Base-by-base conservation (phyloP, 208 protist species). In the Leishmania turanica region DNA sequence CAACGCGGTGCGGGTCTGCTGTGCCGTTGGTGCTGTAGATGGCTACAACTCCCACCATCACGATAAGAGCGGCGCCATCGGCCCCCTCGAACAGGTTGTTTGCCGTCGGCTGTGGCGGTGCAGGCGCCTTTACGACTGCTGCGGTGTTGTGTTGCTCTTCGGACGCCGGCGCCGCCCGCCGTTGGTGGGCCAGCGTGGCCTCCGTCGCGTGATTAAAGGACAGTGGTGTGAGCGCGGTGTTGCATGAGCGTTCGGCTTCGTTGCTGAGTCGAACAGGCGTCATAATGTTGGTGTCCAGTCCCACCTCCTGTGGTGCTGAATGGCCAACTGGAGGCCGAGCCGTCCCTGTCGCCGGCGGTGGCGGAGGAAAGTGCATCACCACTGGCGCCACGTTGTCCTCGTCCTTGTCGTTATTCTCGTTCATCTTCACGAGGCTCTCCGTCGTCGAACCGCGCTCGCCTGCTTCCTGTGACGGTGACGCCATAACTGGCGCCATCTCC, bases 11-110 rank as follows among this genome's bases (percentile, higher is more conserved):
- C 40, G 79, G 47, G n/a, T 82, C 81, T 3, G 88, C 77, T 27
- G 77, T 70, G 40, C 72, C 81, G 19, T 69, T 70, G 45, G 77
- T 62, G 51, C 76, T 81, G 24, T 53, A 77, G 19, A 92, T 54
- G 3, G 74, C 73, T 34, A 83, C 54, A 3, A 92, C 82, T 27
- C 86, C 89, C 0, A 89, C 72, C 17, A 84, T 45, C 31, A 82
- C 80, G 11, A 92, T 24, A 8, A 79, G 19, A 21, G 78, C 79
- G 21, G 77, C 71, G 13, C 85, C 51, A 6, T 82, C 74, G 40
- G 65, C 87, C 8, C 87, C 91, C 19, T 90, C 70, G 60, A 94
- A 92, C 27, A 94, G 84, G 68, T 91, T 88, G 0, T 81, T 77
- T 27, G 76, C 71, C 9, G 70, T 78, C 13, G 84, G 72, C 45